These are phyloP conservation scores for Cercophora samala DNA, from an alignment of 495 filamentous ascomycete species.

Conservation along the genomic window DNA sequence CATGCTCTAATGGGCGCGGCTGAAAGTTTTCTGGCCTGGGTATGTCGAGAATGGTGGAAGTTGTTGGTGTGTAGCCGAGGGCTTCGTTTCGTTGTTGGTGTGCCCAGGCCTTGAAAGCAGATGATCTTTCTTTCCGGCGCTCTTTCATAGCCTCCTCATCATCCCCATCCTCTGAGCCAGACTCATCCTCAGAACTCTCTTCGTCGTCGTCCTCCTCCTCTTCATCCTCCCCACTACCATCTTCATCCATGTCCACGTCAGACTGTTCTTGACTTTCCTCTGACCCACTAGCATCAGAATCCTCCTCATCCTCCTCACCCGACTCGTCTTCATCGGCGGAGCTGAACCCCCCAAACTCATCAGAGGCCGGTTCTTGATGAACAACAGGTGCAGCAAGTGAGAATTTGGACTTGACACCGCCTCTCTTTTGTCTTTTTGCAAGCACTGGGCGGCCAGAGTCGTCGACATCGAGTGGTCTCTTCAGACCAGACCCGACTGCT, in stretches of 20 bases:
- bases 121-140: slow-evolving; percentile 39
- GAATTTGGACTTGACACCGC: slow-evolving; percentile 49
- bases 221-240: slow-evolving; percentile 25
- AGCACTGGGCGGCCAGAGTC: slow-evolving; percentile 75
- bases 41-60: slow-evolving; percentile 37
- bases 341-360: slow-evolving; percentile 44
- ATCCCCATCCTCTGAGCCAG: slow-evolving; percentile 32
- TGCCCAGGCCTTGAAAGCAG: slow-evolving; percentile 95
- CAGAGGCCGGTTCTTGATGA: slow-evolving; percentile 27
- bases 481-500: slow-evolving; percentile 72
- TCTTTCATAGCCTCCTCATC: slow-evolving; percentile 35
- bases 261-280: slow-evolving; percentile 19
- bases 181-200: slow-evolving; percentile 26
- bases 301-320: slow-evolving; percentile 24
- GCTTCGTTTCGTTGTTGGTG: slow-evolving; percentile 78
- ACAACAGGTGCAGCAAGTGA: slow-evolving; percentile 26
- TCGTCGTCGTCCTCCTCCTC: slow-evolving; percentile 29
- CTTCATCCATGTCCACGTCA: slow-evolving; percentile 27
- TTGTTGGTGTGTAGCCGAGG: slow-evolving; percentile 46
- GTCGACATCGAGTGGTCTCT: slow-evolving; percentile 77
- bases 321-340: slow-evolving; percentile 22
- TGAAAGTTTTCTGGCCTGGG: slow-evolving; percentile 51
- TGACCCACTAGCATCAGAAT: slow-evolving; percentile 20
- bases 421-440: slow-evolving; percentile 61
- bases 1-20: slow-evolving; percentile 62